These are phyloP conservation scores for Mariannaea sp. DNA, from an alignment of 2,329 filamentous ascomycete species.

Conservation along the genomic window DNA sequence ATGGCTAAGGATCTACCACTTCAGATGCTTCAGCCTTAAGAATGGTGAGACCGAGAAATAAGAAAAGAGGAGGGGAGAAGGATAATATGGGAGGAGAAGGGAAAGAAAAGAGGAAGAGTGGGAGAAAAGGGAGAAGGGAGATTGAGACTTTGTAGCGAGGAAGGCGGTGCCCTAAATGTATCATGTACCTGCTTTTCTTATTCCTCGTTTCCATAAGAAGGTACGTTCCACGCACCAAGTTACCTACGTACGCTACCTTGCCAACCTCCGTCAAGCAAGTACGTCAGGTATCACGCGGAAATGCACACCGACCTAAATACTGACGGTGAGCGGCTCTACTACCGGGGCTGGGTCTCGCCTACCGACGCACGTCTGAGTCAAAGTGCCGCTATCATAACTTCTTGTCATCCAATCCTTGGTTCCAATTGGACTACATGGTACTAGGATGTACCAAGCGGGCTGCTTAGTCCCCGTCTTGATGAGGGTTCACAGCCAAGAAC, in stretches of 20 bases:
- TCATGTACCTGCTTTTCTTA: constrained; percentile 11
- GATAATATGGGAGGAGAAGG: background rate
- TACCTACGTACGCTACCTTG: too few relatives aligned
- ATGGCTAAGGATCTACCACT: too few relatives aligned
- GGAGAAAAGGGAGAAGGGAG: constrained; percentile 17
- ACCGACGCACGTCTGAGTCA: constrained; percentile 11
- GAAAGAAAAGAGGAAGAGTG: constrained; percentile 1
- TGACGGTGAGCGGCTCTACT: constrained; percentile 11
- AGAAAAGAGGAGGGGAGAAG: constrained; percentile 7
- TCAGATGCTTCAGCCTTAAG: background rate
- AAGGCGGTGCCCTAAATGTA: constrained; percentile 26
- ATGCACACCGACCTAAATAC: constrained; percentile 16
- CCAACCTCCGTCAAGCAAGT: too few relatives aligned
- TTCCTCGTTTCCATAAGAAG: constrained; percentile 5
- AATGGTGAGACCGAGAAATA: background rate
- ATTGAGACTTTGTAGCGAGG: constrained; percentile 30
- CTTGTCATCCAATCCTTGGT: background rate
- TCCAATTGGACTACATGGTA: background rate
- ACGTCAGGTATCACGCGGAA: constrained; percentile 18
- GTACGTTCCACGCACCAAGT: constrained; percentile 2
- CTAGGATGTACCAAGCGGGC: background rate
- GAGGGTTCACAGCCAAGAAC: background rate
- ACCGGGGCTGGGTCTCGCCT: constrained; percentile 6
- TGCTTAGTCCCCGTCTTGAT: background rate
- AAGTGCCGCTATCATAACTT: constrained; percentile 6